Evolutionary conservation across 2,329 filamentous ascomycete species (phyloP).

Genomic region (Pseudogymnoascus sp.): DNA sequence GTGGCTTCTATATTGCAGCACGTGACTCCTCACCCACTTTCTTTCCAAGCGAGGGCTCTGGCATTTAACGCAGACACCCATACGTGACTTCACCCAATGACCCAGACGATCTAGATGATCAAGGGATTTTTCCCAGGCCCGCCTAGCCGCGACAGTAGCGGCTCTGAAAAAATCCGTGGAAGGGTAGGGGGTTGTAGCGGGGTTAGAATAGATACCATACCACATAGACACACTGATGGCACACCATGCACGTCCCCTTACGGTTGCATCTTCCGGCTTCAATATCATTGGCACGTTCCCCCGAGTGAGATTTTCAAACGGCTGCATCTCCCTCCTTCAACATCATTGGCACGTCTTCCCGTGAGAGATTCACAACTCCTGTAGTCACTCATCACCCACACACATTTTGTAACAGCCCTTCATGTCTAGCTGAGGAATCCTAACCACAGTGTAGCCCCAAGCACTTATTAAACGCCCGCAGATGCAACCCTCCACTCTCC

Average conservation of each 20-base stretch:
- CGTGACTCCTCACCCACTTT: not conserved
- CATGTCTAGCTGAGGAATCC: conserved; percentile 5
- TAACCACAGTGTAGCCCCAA: conserved; percentile 7
- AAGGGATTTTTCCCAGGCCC: not conserved
- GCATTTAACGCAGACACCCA: not conserved
- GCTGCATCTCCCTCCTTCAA: not conserved
- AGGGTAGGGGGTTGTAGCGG: not conserved
- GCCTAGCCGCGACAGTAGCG: not conserved
- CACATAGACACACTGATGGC: not conserved
- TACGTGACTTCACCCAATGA: not conserved
- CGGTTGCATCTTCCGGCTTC: not conserved
- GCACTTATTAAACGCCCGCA: conserved; percentile 20
- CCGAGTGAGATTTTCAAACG: not conserved
- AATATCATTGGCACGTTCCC: not conserved
- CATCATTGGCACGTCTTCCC: not conserved
- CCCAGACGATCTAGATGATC: not conserved
- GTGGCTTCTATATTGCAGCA: not conserved
- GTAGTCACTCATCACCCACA: not conserved
- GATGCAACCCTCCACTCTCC: conserved; percentile 19
- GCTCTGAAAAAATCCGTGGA: not conserved
- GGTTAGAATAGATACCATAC: no score
- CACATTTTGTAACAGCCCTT: not conserved
- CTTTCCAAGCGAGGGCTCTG: not conserved
- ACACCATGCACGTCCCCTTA: not conserved
- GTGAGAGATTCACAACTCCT: not conserved